Evolutionary conservation across 2,329 filamentous ascomycete species (phyloP).

Genomic region (Colletotrichum limetticola): DNA sequence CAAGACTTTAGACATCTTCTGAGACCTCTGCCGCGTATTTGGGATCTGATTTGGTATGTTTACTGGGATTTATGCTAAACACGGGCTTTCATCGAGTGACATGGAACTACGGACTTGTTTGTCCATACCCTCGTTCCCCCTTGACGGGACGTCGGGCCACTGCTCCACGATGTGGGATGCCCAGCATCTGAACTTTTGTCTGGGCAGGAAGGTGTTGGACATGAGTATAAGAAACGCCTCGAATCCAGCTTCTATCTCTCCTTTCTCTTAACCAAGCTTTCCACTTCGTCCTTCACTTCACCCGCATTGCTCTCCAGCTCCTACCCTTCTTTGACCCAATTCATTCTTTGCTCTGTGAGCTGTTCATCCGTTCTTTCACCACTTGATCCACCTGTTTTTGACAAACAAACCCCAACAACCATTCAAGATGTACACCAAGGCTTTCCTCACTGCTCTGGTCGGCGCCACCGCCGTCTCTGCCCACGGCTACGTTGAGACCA

Average conservation of each 20-base stretch:
- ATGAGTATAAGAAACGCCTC: conserved; percentile 25
- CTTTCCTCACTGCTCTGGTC: conserved; percentile 36
- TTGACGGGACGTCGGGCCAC: conserved; percentile 24
- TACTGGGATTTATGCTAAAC: background rate
- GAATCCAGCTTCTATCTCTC: background rate
- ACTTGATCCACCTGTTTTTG: background rate
- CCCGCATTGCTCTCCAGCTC: conserved; percentile 24
- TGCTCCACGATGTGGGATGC: conserved; percentile 6
- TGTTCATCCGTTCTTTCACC: conserved; percentile 22
- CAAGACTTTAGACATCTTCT: background rate
- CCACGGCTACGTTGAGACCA: conserved; percentile 45
- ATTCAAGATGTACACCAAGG: conserved; percentile 32
- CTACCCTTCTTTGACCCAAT: conserved; percentile 12
- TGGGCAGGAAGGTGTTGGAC: background rate
- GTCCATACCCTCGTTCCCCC: background rate
- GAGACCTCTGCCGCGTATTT: background rate
- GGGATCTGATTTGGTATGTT: background rate
- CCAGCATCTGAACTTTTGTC: background rate
- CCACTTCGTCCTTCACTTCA: conserved; percentile 27
- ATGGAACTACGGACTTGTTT: background rate
- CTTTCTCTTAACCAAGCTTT: background rate
- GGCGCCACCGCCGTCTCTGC: conserved; percentile 42
- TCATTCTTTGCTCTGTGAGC: conserved; percentile 34
- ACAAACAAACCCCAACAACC: background rate
- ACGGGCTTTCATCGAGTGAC: background rate